Percentiles rank a stretch among this genome's conserved stretches.
These are phyloP conservation scores for Lactarius hengduanensis DNA, from an alignment of 768 basidiomycete genomes.

Conservation along the genomic window DNA sequence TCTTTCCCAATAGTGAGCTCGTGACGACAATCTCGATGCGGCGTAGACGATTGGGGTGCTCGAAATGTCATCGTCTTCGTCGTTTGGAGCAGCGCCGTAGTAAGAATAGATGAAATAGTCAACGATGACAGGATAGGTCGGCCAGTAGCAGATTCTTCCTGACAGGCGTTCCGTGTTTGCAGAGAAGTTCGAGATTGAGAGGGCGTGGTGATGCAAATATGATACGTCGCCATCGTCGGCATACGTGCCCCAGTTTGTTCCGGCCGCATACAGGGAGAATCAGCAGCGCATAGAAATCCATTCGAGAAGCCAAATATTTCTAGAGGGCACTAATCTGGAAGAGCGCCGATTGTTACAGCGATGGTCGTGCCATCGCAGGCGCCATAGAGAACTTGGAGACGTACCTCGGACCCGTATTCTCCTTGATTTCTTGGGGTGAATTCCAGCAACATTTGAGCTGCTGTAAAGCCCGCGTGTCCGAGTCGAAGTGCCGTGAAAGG, in stretches of 20 bases:
- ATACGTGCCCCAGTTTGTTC: slow-evolving; percentile 1
- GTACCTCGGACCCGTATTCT: background rate
- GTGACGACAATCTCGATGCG: background rate
- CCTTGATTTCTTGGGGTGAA: background rate
- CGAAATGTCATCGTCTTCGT: background rate
- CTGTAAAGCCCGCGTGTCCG: background rate
- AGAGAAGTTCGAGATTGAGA: background rate
- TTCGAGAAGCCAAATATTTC: background rate
- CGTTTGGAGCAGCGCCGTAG: background rate
- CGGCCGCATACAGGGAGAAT: background rate
- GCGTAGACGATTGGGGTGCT: background rate
- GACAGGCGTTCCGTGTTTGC: background rate
- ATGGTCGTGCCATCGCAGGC: background rate
- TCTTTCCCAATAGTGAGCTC: slow-evolving; percentile 1
- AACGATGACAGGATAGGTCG: background rate
- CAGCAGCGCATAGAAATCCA: background rate
- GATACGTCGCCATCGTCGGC: slow-evolving; percentile 2
- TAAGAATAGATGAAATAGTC: background rate
- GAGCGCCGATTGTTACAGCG: background rate
- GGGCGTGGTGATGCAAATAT: background rate
- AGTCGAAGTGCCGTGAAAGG: background rate
- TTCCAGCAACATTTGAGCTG: background rate
- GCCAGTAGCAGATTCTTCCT: background rate
- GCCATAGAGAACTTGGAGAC: background rate
- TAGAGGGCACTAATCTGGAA: background rate